Base-by-base conservation (phyloP, 108 stramenopile species). In the Aurantiochytrium sp. region DNA sequence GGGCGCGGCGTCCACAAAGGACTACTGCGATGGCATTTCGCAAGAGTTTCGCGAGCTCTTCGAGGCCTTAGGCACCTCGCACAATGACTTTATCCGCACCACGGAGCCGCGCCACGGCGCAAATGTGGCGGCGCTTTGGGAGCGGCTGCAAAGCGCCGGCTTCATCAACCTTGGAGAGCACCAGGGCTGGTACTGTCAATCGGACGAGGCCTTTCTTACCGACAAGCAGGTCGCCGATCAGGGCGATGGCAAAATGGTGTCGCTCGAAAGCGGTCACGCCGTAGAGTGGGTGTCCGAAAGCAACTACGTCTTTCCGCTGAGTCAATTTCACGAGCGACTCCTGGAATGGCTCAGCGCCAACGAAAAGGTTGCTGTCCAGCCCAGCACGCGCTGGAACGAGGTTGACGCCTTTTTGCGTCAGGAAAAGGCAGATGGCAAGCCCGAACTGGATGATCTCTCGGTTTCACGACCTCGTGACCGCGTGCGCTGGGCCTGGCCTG, bases 121-220 rank as follows among this genome's bases (percentile, higher is more conserved):
- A 60, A 93, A 95, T 5, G 97, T 96, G 29, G 90, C 92, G 89
- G 89, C 90, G 58, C 90, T 98, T 47, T 98, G 98, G 98, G 94
- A 94, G 58, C 88, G 88, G 4, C 87, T 98, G 87, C 89, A 93
- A 35, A 95, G 95, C 6, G 95, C 95, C 72, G 97, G 95, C 12
- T 93, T 92, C 87, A 98, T 99, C 72, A 97, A 98, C 91, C 91
- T 96, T 89, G 98, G 97, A 35, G 94, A 94, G 23, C 98, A 99
- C 93, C 95, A 94, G 60, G 99, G 99, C 6, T 99, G 99, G 99
- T 99, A 99, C 94, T 96, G 96, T 42, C 96, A 97, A 16, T 92
- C 97, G 59, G 99, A 99, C 90, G 99, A 99, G 91, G 96, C 97
- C 89, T 99, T 96, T 88, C 97, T 98, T 93, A 96, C 95, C 53